Conservation (phyloP, 2,329 filamentous ascomycete genomes). For the Penicillium concentricum region DNA sequence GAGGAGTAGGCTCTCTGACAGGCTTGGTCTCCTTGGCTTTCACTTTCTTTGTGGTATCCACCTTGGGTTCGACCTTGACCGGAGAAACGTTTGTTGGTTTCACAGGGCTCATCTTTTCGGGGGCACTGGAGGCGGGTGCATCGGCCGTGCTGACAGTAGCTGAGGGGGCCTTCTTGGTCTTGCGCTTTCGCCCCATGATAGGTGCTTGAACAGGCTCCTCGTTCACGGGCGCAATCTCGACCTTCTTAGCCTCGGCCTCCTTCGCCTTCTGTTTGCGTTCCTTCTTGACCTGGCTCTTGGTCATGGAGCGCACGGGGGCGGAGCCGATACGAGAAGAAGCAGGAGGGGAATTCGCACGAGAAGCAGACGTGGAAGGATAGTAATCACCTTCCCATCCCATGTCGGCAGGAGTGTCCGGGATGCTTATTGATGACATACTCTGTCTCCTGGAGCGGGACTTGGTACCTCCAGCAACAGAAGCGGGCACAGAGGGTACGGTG, state of each 20-base stretch:
- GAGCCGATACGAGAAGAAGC: slow-evolving; percentile 55
- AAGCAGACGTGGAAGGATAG: slow-evolving; percentile 58
- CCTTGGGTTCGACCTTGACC: slow-evolving; percentile 26
- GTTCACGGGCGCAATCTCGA: slow-evolving; percentile 35
- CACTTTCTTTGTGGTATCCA: slow-evolving; percentile 23
- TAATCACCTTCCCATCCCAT: slow-evolving; percentile 59
- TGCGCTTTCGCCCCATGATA: slow-evolving; percentile 64
- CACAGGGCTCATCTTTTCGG: slow-evolving; percentile 19
- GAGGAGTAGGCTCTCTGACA: slow-evolving; percentile 20
- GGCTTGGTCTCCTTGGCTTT: slow-evolving; percentile 25
- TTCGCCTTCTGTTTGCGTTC: slow-evolving; percentile 53
- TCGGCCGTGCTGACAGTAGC: slow-evolving; percentile 21
- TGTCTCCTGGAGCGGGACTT: slow-evolving; percentile 36
- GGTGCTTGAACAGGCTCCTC: slow-evolving; percentile 60
- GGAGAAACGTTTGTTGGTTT: slow-evolving; percentile 11
- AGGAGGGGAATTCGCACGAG: slow-evolving; percentile 59
- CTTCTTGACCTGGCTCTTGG: slow-evolving; percentile 63
- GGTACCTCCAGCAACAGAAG: slow-evolving; percentile 29
- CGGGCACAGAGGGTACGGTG: slow-evolving; percentile 32
- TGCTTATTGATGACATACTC: slow-evolving; percentile 55
- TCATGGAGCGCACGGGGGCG: slow-evolving; percentile 59
- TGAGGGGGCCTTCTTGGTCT: slow-evolving; percentile 48
- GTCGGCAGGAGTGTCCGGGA: slow-evolving; percentile 62
- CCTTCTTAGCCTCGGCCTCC: slow-evolving; percentile 45
- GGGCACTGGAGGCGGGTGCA: slow-evolving; percentile 7